Percentiles rank a stretch among this genome's conserved stretches.
phyloP scores from a whole-genome alignment of 2,329 filamentous ascomycete genomes.

The Fusarium ramigenum region DNA sequence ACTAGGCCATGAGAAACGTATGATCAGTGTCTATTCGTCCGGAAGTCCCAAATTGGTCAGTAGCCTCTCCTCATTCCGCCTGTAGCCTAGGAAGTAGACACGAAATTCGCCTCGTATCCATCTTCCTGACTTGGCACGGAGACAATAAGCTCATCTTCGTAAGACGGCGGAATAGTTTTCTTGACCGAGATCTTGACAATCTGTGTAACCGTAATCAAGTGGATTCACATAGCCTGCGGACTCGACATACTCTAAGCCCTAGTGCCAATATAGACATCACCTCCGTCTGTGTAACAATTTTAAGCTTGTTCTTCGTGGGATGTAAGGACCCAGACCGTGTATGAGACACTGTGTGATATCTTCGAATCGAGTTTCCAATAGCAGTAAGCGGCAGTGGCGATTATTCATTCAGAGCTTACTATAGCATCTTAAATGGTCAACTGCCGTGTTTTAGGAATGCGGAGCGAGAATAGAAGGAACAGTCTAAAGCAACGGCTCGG shows the following conservation, averaged over 20 bases:
- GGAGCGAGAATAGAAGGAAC: background rate
- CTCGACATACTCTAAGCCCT: background rate
- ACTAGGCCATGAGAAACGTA: no score
- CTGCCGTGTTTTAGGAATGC: background rate
- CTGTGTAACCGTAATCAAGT: background rate
- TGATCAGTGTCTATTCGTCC: no score
- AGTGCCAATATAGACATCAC: background rate
- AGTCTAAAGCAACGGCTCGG: background rate
- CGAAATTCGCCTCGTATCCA: background rate
- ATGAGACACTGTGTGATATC: background rate
- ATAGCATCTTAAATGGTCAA: background rate
- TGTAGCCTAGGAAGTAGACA: background rate
- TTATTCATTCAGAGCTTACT: background rate
- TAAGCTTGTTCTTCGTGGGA: background rate
- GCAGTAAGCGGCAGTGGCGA: background rate
- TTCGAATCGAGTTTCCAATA: background rate
- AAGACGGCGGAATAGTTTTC: background rate
- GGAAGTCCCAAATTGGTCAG: no score
- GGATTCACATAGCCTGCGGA: background rate
- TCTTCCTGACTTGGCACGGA: no score
- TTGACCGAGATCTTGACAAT: background rate
- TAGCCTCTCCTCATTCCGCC: background rate
- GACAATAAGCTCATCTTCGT: background rate
- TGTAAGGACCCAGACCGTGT: background rate
- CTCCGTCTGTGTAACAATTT: background rate